Evolutionary conservation across 805 yeast species (phyloP), one percentile per base, ranked within the genome.

Genomic region (Pichia cabralensis): DNA sequence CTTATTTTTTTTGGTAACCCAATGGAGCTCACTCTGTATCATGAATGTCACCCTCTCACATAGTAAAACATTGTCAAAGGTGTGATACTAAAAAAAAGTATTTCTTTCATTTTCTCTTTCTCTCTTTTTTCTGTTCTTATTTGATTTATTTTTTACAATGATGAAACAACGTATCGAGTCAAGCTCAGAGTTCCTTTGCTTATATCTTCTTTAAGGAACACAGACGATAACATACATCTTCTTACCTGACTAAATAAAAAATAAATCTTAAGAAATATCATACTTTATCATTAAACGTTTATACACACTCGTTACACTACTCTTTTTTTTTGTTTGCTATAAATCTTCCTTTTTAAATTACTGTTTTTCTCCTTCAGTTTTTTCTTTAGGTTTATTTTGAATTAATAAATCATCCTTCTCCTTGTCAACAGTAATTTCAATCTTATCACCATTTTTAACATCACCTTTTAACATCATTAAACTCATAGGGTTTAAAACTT

Each of bases 401-500:
- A 41, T 41, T 3, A 31, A 15, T 24, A 41, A 29, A 23, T 39
- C 37, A 6, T 24, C 38, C 17, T 35, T 32, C 13, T 31, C 22
- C 8, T 11, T 22, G 15, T 38, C 37, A 18, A 30, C 27, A 9
- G 35, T 36, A 14, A 41, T 34, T 5, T 25, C 34, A 26, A 78
- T 79, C 3, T 62, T 61, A 47, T 76, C 82, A 28, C 69, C 74
- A 30, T 67, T 58, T 41, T 64, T 69, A 10, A 89, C 66, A 48
- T 81, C 81, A 3, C 96, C 96, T 51, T 76, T 76, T 42, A 92
- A 72, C 65, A 92, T 53, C 47, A 69, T 62, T 49, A 73, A 67
- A 3, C 97, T 94, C 72, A 92, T 69, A 17, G 96, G 95, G 53
- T 88, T 88, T 56, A 92, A 65, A n/a, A 92, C 54, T 42, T 69